Base-by-base conservation (phyloP, 2,329 filamentous ascomycete genomes). In the Aureobasidium sp. region DNA sequence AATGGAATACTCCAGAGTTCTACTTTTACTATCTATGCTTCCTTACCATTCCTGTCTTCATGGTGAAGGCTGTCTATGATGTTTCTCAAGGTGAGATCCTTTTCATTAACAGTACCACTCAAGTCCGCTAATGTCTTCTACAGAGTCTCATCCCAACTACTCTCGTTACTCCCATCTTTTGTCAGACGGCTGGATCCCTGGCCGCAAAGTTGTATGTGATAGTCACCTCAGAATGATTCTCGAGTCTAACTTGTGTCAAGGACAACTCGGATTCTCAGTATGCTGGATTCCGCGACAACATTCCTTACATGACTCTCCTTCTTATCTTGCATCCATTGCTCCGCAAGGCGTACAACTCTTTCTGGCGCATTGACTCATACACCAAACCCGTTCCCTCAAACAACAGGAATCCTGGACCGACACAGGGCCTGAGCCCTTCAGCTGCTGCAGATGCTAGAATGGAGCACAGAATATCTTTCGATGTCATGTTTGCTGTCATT, bases 211-310 rank as follows among this genome's bases (percentile, higher is more conserved):
- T 65, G 89, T 91, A 80, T 73, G 68, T 67, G 40, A n/a, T 15
- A 19, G 33, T 52, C 15, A 31, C 48, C 45, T 17, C 6, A 29
- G 7, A 58, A n/a, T 5, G 5, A 1, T 22, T n/a, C n/a, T 9
- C 50, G 17, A 40, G 8, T n/a, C 45, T 50, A n/a, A 62, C 15
- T 29, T 37, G 3, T 44, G 3, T 65, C 45, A 19, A 91, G 88
- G 94, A 99, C 76, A 86, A 91, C 65, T 94, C 91, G 42, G 94
- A 99, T 76, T 75, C 82, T 35, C 94, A 99, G 74, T 99, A 97
- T 75, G 79, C 82, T 63, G 86, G 84, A 40, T 97, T 99, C 71
- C 87, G 95, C 67, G 79, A 82, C 64, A 97, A 97, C 70, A 81
- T 97, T 40, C 92, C 91, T 2, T 90, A 89, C 72, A 85, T 97